Evolutionary conservation across 108 stramenopile genomes (phyloP).

Genomic region (Bacterosira constricta): DNA sequence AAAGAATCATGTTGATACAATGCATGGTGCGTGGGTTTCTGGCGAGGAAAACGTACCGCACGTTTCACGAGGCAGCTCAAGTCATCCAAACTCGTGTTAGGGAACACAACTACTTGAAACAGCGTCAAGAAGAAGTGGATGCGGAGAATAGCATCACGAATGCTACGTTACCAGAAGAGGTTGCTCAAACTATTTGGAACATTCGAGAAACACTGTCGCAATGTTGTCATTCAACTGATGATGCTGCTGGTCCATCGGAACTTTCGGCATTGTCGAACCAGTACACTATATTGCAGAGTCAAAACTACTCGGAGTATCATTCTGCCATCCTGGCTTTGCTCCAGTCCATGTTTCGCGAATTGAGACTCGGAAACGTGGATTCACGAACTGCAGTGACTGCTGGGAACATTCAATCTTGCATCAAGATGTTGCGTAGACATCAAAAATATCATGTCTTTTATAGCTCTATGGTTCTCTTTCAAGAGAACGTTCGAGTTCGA

Average conservation of each 20-base stretch:
- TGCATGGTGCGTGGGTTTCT: constrained; percentile 7
- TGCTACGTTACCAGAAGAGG: not conserved
- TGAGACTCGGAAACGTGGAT: not conserved
- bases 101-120: constrained; percentile 6
- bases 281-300: constrained; percentile 12
- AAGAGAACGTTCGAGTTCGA: constrained; percentile 6
- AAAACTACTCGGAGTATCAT: constrained; percentile 19
- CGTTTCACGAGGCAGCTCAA: constrained; percentile 4
- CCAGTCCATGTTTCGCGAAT: constrained; percentile 1
- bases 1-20: constrained; percentile 10
- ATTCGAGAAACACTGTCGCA: not conserved
- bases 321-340: constrained; percentile 13
- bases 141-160: not conserved
- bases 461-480: not conserved
- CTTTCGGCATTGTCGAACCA: not conserved
- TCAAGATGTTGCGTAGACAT: not conserved
- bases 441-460: constrained; percentile 4
- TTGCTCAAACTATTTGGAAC: not conserved
- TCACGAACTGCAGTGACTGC: not conserved
- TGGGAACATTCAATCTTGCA: constrained; percentile 4
- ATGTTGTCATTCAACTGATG: not conserved
- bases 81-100: constrained; percentile 12
- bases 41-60: not conserved
- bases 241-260: not conserved
- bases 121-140: not conserved